phyloP scores from a whole-genome alignment of 768 basidiomycete species.

The Clavulina sp. region DNA sequence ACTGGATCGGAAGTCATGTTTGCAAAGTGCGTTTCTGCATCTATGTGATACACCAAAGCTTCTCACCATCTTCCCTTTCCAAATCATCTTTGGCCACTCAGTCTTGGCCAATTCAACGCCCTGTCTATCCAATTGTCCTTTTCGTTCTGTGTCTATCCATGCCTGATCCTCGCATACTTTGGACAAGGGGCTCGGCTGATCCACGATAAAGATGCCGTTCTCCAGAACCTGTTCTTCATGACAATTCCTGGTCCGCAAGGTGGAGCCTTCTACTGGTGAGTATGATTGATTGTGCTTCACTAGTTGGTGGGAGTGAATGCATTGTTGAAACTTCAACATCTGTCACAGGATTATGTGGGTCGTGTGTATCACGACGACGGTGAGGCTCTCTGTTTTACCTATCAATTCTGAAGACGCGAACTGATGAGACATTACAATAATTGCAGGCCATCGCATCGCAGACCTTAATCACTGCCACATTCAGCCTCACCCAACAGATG shows the following conservation, averaged over 20 bases:
- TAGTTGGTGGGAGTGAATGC: not conserved
- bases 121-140: slow-evolving; percentile 43
- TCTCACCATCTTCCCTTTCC: no score
- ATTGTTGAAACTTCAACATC: no score
- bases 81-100: slow-evolving; percentile 14
- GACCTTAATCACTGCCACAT: slow-evolving; percentile 53
- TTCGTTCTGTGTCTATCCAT: slow-evolving; percentile 35
- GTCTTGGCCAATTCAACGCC: slow-evolving; percentile 51
- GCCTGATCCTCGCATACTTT: slow-evolving; percentile 45
- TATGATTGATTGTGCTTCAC: not conserved
- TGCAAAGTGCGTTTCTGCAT: slow-evolving; percentile 41
- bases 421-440: not conserved
- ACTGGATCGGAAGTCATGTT: slow-evolving; percentile 56
- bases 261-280: slow-evolving; percentile 41
- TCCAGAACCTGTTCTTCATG: slow-evolving; percentile 42
- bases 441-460: slow-evolving; percentile 42
- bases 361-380: no score
- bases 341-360: no score
- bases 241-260: slow-evolving; percentile 41
- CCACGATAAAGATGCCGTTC: slow-evolving; percentile 28
- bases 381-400: no score
- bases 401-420: no score
- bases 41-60: no score
- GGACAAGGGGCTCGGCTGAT: slow-evolving; percentile 54
- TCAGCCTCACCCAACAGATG: slow-evolving; percentile 36